Conservation (phyloP, 1,284 basidiomycete species). For the Moesziomyces aphidis region DNA sequence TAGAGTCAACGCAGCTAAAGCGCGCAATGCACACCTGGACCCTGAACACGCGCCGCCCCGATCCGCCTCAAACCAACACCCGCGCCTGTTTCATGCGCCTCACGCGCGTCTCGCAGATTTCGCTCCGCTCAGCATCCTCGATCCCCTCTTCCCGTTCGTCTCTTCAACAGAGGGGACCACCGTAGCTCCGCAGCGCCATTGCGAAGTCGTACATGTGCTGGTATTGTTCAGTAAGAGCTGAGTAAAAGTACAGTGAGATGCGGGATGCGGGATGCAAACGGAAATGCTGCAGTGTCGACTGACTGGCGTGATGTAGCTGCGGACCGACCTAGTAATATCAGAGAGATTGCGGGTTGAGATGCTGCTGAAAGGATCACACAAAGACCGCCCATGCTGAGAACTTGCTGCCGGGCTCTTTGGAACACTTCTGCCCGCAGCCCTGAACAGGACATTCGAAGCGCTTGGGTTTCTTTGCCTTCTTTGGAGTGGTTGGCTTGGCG, state of each 20-base stretch:
- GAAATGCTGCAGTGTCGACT: not conserved
- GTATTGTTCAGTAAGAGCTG: not conserved
- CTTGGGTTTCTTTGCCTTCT: slow-evolving; percentile 36
- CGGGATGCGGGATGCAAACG: slow-evolving; percentile 4
- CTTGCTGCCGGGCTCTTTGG: slow-evolving; percentile 46
- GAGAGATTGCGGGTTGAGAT: not conserved
- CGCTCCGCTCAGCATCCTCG: not conserved
- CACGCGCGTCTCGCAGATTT: not conserved
- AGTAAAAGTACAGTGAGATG: slow-evolving; percentile 28
- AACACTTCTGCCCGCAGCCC: slow-evolving; percentile 56
- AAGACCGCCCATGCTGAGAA: slow-evolving; percentile 41
- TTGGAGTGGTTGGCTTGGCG: slow-evolving; percentile 7
- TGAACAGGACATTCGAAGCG: slow-evolving; percentile 57
- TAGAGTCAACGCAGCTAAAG: not conserved
- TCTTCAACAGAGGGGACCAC: too few species aligned
- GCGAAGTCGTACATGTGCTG: too few species aligned
- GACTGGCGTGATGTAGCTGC: not conserved
- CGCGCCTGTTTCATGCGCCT: not conserved
- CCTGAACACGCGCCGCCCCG: slow-evolving; percentile 12
- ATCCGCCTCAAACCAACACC: slow-evolving; percentile 11
- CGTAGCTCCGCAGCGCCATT: too few species aligned
- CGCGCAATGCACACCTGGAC: slow-evolving; percentile 9
- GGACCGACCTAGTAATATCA: too few species aligned
- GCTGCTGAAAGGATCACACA: slow-evolving; percentile 3
- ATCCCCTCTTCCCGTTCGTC: too few species aligned